A percentile compares a stretch with the other conserved stretches of the same genome.
phyloP scores from a whole-genome alignment of 495 filamentous ascomycete species.

The Aspergillus haitiensis region DNA sequence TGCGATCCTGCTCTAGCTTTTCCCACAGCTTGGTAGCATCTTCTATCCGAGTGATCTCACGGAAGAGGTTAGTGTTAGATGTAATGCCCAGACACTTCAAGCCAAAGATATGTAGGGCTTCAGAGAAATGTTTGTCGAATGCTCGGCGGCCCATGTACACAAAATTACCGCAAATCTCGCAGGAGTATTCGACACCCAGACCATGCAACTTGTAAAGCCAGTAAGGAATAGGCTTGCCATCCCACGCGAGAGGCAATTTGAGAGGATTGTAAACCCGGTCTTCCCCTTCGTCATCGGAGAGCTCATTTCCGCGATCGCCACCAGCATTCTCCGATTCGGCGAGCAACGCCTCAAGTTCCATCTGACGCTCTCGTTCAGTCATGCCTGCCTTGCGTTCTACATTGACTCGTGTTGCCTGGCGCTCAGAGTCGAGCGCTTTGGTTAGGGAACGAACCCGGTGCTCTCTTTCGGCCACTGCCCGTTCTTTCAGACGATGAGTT shows the following conservation, averaged over 20 bases:
- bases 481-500: slow-evolving; percentile 71
- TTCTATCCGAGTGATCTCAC: slow-evolving; percentile 89
- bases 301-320: slow-evolving; percentile 55
- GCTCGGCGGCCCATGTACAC: slow-evolving; percentile 95
- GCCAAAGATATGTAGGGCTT: slow-evolving; percentile 87
- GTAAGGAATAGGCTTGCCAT: slow-evolving; percentile 97
- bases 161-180: slow-evolving; percentile 96
- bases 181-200: slow-evolving; percentile 89
- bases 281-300: slow-evolving; percentile 64
- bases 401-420: slow-evolving; percentile 83
- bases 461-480: slow-evolving; percentile 86
- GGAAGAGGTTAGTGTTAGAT: slow-evolving; percentile 80
- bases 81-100: slow-evolving; percentile 92
- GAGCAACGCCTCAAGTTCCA: slow-evolving; percentile 86
- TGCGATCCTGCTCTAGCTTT: slow-evolving; percentile 85
- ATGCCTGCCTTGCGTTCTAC: slow-evolving; percentile 93
- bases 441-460: slow-evolving; percentile 76
- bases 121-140: slow-evolving; percentile 98
- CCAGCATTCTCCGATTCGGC: slow-evolving; percentile 54
- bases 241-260: slow-evolving; percentile 94
- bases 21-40: slow-evolving; percentile 89
- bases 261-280: slow-evolving; percentile 95
- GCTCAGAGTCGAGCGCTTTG: slow-evolving; percentile 71
- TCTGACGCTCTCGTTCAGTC: slow-evolving; percentile 90
- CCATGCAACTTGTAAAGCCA: slow-evolving; percentile 98